Base-by-base conservation (phyloP, 2,329 filamentous ascomycete species). In the Aureobasidium lini region DNA sequence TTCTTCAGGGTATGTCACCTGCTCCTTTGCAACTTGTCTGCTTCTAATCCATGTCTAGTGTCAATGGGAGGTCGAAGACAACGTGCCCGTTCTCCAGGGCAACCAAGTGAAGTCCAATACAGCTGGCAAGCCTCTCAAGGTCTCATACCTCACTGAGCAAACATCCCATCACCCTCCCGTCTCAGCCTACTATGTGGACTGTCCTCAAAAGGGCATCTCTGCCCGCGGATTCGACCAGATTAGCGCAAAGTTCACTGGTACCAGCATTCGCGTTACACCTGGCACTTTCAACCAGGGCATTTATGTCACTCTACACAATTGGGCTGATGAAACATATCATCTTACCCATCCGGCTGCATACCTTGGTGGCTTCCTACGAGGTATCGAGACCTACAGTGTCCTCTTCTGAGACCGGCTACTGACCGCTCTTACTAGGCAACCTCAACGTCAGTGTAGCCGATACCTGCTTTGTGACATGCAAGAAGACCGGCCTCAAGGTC, bases 81-180 rank as follows among this genome's bases (percentile, higher is more conserved):
- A 85, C 64, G 83, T 86, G 7, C 87, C 88, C 1, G 79, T 80
- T 60, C 86, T 77, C 31, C 61, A 48, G 40, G 67, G 66, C 32
- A 60, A 64, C 37, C 73, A 69, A 57, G 66, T 68, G 43, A 69
- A 69, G 64, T 44, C 67, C 65, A 59, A 69, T 64, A 64, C 64
- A 71, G 73, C 62, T 74, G 49, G 67, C 60, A 67, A 76, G 66
- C 81, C 79, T 31, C 82, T 96, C 66, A 89, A 87, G 66, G 84
- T 99, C 66, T 96, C 91, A 9, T 99, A 95, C 72, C 81, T 99
- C 62, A 97, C 94, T 29, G 94, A 99, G 75, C 94, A 99, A 76
- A 99, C 94, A 8, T 96, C 91, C 7, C 94, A 99, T 69, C 94
- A 99, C 74, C 94, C 94, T 36, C 94, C 94, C 9, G 93, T 99